Evolutionary conservation across 805 yeast species (phyloP), one percentile per base, ranked within the genome.

Genomic region (Candida alai): DNA sequence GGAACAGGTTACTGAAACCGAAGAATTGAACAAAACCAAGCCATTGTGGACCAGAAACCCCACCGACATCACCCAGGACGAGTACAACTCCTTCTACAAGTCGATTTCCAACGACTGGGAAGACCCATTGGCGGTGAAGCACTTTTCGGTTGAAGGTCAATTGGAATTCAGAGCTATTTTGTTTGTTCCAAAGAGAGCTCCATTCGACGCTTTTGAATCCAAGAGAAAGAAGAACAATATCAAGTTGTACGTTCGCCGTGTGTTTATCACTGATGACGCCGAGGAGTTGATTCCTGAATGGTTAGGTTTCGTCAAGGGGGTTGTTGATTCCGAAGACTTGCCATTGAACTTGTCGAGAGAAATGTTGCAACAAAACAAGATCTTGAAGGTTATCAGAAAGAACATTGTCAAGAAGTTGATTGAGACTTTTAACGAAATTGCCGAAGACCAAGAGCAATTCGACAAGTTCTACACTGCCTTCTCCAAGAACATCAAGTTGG

Each of bases 31-130:
- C 85, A 93, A 90, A 78, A 86, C 95, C 51, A 93, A 93, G 76
- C 99, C 99, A 47, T 74, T 93, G 62, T 93, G 99, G 99, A 93
- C 98, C 51, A 87, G 97, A 79, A 84, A 82, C 76, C 98, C 99
- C 67, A 71, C 90, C 54, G 99, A 93, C 47, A 95, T 93, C 52
- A 78, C 96, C 47, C 89, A 87, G 76, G 98, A 93, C 49, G 99
- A 93, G 74, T 93, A 93, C 79, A 90, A 93, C 58, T 94, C 97
- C 41, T 93, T 93, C 84, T 93, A 93, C 85, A 93, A 93, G 77
- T 88, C 97, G 33, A 93, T 93, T 60, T 89, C 98, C 38, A 93
- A 93, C 72, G 99, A 93, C 72, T 93, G 98, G 98, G 98, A 93
- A 76, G 98, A 93, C 65, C 99, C 96, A 71, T 80, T 93, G 64